Base-by-base conservation (phyloP, 495 filamentous ascomycete genomes). In the Cercophora samala region DNA sequence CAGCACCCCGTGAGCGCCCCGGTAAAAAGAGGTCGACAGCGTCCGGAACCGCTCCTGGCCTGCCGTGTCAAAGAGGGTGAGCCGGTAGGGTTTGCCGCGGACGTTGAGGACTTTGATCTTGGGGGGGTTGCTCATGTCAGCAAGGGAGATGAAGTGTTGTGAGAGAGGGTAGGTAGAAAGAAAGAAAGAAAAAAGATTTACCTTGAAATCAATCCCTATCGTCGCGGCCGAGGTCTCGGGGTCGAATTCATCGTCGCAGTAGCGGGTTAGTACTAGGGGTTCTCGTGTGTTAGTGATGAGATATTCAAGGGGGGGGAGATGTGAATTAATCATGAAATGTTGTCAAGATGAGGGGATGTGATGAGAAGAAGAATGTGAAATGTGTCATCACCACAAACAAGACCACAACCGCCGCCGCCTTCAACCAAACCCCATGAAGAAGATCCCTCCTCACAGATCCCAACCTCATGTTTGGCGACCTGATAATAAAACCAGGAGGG, bases 181-280 rank as follows among this genome's bases (percentile, higher is more conserved):
- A 56, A 61, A 2, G 5, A 8, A 29, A 6, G 0, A 8, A 8
- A 29, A 6, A n/a, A n/a, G n/a, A n/a, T n/a, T n/a, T 63, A 86
- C 85, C 78, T 86, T 85, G 75, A 86, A 88, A 68, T 88, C 86
- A 60, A 88, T 83, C 24, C 86, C 86, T 67, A 88, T 87, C 1
- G 86, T 88, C 23, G 86, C 84, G 59, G 83, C 81, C 15, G 84
- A 80, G 37, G 76, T 81, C 66, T 87, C 84, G 11, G 83, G 81
- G 63, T 88, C 86, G 64, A 86, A 88, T 64, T 85, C 83, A 72
- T 88, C 82, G 66, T 88, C 85, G 74, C 84, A 86, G 72, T 88
- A 76, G 37, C 74, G 53, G 23, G 62, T 71, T 22, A 76, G 64
- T 63, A 76, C 74, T 77, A 13, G 2, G 37, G 15, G 37, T 46